A percentile compares a stretch with the other conserved stretches of the same genome.
Conservation (phyloP, 176 grass and related monocot genomes). For the Bolboschoenus planiculmis region DNA sequence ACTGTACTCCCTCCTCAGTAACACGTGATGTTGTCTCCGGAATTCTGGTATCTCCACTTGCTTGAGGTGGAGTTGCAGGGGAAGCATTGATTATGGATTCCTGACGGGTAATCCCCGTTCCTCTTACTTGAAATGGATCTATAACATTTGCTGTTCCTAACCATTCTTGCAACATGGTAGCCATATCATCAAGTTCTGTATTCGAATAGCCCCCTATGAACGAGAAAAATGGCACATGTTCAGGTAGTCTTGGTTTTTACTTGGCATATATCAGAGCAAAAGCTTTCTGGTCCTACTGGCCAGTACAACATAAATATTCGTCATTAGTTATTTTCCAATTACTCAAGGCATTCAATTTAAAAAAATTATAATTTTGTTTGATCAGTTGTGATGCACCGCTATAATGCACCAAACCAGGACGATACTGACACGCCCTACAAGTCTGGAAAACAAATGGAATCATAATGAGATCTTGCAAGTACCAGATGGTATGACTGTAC, state of each 20-base stretch:
- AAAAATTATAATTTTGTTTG: background rate
- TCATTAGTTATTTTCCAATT: background rate
- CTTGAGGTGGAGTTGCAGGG: slow-evolving; percentile 28
- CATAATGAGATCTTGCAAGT: background rate
- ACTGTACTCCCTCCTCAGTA: slow-evolving; percentile 60
- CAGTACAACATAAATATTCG: background rate
- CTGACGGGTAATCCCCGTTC: slow-evolving; percentile 38
- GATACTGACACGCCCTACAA: background rate
- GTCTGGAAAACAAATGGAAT: background rate
- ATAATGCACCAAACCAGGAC: background rate
- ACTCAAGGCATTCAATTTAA: background rate
- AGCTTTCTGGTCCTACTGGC: background rate
- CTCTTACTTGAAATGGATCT: slow-evolving; percentile 20
- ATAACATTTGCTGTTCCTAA: background rate
- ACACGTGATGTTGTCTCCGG: slow-evolving; percentile 12
- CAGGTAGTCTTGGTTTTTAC: background rate
- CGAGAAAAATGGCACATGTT: background rate
- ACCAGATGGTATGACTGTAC: background rate
- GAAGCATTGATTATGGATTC: slow-evolving; percentile 27
- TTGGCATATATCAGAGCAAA: background rate
- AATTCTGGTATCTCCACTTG: slow-evolving; percentile 32
- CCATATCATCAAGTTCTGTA: background rate
- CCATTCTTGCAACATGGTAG: slow-evolving; percentile 11
- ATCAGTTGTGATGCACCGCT: background rate
- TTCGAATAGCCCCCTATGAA: background rate